Base-by-base conservation (phyloP, 2,329 filamentous ascomycete species). In the Massarina eburnea region DNA sequence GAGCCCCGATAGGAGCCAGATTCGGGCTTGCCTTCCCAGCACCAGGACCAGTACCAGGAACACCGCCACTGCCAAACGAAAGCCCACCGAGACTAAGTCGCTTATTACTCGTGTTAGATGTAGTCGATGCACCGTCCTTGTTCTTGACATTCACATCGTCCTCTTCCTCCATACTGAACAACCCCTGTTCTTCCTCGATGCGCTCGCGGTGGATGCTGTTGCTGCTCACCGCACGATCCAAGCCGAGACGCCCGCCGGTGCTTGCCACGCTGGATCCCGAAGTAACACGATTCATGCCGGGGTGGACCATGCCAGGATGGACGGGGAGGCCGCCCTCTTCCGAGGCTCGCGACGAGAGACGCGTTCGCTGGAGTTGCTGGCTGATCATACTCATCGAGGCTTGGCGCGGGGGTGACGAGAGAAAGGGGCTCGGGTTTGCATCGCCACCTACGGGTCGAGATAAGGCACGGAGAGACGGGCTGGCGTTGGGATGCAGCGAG, bases 331-430 rank as follows among this genome's bases (percentile, higher is more conserved):
- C 49, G 22, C 52, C 45, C 17, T 63, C 64, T 17, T 69, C 66
- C 8, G 57, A 59, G 27, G 55, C 58, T 22, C 66, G 62, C 3
- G 61, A 61, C 3, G 70, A 67, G 7, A 74, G 58, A 10, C 74
- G 68, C 7, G 71, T 74, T 27, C 75, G 70, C 49, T 74, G 70
- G 50, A 81, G 62, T 54, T 81, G 80, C 58, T 83, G 80, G 37
- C 80, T 82, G 43, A 84, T 79, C 75, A 81, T 81, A 41, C 79
- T 80, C 74, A 83, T 81, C 12, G 79, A 79, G 4, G 78, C 72
- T 57, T 81, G 80, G 17, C 79, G 75, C 22, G 77, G 75, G 12
- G 81, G 79, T 22, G 78, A 81, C 4, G 79, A 75, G 32, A 83
- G 61, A 46, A 78, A 76, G 29, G 78, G 70, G 35, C 76, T 76